phyloP scores from a whole-genome alignment of 768 basidiomycete species.

The Boletus sensibilis region DNA sequence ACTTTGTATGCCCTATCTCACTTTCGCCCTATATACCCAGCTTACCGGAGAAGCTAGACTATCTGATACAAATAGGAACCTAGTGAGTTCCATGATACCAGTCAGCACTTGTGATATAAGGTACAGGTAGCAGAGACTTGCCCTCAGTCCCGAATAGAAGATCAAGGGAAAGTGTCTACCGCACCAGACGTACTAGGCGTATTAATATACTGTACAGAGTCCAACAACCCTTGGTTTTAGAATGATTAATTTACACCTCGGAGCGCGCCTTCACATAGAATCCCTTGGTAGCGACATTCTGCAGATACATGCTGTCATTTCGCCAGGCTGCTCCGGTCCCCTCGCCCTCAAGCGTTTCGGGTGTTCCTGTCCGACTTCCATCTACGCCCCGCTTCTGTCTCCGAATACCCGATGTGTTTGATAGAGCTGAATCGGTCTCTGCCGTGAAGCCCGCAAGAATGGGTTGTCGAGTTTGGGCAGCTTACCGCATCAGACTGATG shows the following conservation, averaged over 20 bases:
- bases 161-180: no score
- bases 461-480: not conserved
- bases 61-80: not conserved
- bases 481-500: conserved; percentile 14
- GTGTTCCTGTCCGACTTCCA: not conserved
- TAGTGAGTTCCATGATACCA: not conserved
- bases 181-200: no score
- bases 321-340: not conserved
- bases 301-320: not conserved
- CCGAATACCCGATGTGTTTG: conserved; percentile 21
- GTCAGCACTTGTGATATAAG: not conserved
- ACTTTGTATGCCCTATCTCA: not conserved
- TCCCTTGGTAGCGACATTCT: not conserved
- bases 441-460: conserved; percentile 3
- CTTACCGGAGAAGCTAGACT: not conserved
- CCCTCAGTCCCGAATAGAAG: not conserved
- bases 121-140: not conserved
- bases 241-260: not conserved
- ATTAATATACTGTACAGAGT: not conserved
- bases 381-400: not conserved
- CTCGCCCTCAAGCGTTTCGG: not conserved
- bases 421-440: conserved; percentile 11
- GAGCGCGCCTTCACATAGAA: not conserved
- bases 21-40: not conserved
- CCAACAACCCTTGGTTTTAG: not conserved